Base-by-base conservation (phyloP, 2,329 filamentous ascomycete species). In the Cytospora chrysosperma region DNA sequence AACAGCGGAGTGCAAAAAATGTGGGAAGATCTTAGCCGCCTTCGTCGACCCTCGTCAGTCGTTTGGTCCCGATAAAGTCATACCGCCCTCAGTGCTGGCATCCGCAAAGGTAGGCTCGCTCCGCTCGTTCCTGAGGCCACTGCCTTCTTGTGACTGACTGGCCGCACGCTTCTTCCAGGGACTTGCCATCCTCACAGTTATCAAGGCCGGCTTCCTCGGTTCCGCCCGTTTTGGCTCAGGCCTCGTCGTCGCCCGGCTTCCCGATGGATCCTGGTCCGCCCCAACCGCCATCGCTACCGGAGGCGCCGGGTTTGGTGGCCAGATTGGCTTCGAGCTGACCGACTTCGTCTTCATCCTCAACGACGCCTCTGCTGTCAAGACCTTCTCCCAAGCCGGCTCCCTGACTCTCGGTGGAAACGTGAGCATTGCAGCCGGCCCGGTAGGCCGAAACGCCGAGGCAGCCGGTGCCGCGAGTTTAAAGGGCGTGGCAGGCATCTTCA, bases 341-440 rank as follows among this genome's bases (percentile, higher is more conserved):
- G 92, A 95, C 75, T 99, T 99, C 74, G 95, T 99, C 74, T 98
- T 99, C 78, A 97, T 99, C 69, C 87, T 99, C 68, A 99, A 99
- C 78, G 94, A 99, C 73, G 82, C 88, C 50, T 86, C 82, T 64
- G 94, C 95, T 52, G 94, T 99, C 69, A 92, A 92, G 76, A 93
- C 94, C 10, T 98, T 99, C 77, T 92, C 93, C 7, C 94, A 98
- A 76, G 88, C 90, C 47, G 95, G 95, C 4, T 94, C 91, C 60
- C 82, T 99, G 67, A 98, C 95, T 5, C 83, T 99, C 8, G 95
- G 95, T 70, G 95, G 95, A 68, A 99, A 99, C 73, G 95, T 98
- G 40, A 97, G 92, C 4, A 89, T 99, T 70, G 95, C 95, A 21
- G 95, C 95, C 8, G 95, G 95, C 1, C 95, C 95, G 0, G 86